phyloP scores from a whole-genome alignment of 441 rosid genomes.

The Breynia disticha region DNA sequence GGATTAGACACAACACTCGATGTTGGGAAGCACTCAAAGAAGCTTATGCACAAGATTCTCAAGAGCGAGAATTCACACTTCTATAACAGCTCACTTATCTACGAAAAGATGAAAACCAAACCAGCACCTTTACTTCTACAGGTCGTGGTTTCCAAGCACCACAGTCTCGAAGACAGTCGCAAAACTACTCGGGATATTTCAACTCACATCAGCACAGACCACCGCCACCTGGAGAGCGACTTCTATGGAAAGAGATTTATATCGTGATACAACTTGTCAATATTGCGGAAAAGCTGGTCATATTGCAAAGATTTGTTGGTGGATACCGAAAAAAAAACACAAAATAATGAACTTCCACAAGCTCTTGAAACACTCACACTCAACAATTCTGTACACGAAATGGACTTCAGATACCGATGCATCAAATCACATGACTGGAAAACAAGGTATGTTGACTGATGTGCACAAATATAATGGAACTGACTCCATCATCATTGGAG shows the following conservation, averaged over 20 bases:
- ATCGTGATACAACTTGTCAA: not conserved
- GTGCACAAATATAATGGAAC: not conserved
- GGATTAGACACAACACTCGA: not conserved
- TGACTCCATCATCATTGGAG: not conserved
- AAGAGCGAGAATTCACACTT: slow-evolving; percentile 4
- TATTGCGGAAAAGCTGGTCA: slow-evolving; percentile 1
- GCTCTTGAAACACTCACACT: not conserved
- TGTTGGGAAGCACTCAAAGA: slow-evolving; percentile 3
- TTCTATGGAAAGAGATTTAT: not conserved
- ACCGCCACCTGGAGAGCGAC: slow-evolving; percentile 1
- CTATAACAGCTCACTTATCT: slow-evolving; percentile 1
- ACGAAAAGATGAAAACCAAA: not conserved
- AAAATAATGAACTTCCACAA: not conserved
- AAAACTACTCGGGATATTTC: not conserved
- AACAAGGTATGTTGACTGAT: not conserved
- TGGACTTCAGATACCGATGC: not conserved
- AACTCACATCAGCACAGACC: not conserved
- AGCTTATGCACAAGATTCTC: slow-evolving; percentile 5
- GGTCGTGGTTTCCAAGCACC: slow-evolving; percentile 5
- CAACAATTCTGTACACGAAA: not conserved
- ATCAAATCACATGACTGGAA: not conserved
- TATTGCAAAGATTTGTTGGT: slow-evolving; percentile 7
- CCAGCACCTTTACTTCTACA: not conserved
- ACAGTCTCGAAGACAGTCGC: too few relatives aligned
- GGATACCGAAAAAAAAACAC: not conserved